Conservation (phyloP, 805 yeast genomes). For the Metschnikowia noctiluminum region DNA sequence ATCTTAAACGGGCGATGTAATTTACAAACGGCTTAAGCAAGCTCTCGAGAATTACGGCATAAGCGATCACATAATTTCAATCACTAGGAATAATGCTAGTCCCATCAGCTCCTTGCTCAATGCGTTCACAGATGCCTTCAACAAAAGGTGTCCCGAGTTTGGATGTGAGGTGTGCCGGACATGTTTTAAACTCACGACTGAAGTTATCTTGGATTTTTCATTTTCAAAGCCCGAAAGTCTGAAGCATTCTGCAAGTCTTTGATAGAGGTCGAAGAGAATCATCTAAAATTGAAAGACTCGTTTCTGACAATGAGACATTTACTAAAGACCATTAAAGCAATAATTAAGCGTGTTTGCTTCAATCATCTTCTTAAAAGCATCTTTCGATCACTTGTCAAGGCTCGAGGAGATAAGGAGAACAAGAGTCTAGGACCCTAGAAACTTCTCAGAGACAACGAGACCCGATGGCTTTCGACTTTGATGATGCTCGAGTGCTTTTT, state of each 20-base stretch:
- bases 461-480: neutral
- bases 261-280: neutral
- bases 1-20: neutral
- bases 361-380: neutral
- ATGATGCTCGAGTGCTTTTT: neutral
- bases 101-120: neutral
- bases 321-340: neutral
- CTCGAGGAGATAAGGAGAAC: neutral
- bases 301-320: neutral
- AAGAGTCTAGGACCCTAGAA: neutral
- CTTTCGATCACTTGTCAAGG: neutral
- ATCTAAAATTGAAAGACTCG: neutral
- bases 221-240: neutral
- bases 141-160: too few species aligned
- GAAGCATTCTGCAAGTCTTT: neutral
- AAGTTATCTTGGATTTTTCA: neutral
- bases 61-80: neutral
- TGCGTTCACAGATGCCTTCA: neutral
- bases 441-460: neutral
- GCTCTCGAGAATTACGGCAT: neutral
- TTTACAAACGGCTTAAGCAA: neutral
- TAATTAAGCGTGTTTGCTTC: neutral
- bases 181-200: neutral
- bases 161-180: neutral
- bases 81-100: neutral